A percentile compares a stretch with the other conserved stretches of the same genome.
Evolutionary conservation across 257 asterid species (phyloP).

Genomic region (Solanum medicagineum): DNA sequence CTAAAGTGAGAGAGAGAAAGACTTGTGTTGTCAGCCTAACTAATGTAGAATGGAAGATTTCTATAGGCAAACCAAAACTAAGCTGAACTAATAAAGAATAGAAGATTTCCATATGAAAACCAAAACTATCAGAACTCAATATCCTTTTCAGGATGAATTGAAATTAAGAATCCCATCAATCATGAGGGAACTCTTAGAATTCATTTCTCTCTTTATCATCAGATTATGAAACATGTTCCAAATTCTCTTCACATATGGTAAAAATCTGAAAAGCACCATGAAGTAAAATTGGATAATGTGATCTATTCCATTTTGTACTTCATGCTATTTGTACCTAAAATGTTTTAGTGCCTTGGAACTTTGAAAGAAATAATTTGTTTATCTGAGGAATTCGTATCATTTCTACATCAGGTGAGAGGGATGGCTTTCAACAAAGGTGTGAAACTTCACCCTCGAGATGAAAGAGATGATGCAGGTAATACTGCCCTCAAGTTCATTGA

Average conservation of each 20-base stretch:
- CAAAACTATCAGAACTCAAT: background rate
- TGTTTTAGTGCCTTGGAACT: background rate
- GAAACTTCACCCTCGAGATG: conserved; percentile 52
- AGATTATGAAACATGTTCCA: background rate
- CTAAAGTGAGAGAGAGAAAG: background rate
- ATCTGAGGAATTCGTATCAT: background rate
- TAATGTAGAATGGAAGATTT: background rate
- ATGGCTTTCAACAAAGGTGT: conserved; percentile 86
- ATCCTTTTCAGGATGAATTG: background rate
- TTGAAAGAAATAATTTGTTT: background rate
- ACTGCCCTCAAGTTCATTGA: background rate
- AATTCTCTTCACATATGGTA: background rate
- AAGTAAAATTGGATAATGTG: background rate
- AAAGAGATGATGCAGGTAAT: conserved; percentile 82
- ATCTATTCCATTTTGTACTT: background rate
- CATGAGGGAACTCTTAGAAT: background rate
- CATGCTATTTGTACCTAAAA: background rate
- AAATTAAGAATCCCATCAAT: background rate
- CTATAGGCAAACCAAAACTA: background rate
- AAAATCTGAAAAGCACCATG: background rate
- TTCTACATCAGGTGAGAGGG: conserved; percentile 67
- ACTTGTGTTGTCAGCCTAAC: background rate
- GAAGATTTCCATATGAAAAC: background rate
- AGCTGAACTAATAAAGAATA: background rate
- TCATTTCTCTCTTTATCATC: background rate